Evolutionary conservation across 768 basidiomycete genomes (phyloP), one percentile per base, ranked within the genome.

Genomic region (Termitomyces sp.): DNA sequence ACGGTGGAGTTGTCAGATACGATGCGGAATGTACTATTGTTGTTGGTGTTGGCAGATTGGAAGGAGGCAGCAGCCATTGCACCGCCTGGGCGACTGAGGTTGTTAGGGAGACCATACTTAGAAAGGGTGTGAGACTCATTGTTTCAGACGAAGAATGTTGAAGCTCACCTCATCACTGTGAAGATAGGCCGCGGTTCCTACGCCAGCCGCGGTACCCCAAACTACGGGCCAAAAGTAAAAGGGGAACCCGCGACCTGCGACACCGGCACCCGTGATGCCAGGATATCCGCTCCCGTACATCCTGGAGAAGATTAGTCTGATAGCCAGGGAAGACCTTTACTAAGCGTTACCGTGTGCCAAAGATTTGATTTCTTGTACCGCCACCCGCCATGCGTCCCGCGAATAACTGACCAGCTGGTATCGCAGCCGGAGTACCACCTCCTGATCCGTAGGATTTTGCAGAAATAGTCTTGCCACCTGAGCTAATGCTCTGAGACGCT

Each of bases 271-370:
- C 3, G 63, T 24, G 14, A 74, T 26, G 1, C 81, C 80, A 36
- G 85, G 85, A 63, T 87, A 87, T 3, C 86, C 86, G 60, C 83
- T 86, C 6, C 85, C 86, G 59, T 86, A 87, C 3, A 65, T 58
- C 32, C 84, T 86, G 55, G 2, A 5, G 5, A 13, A 44, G 14
- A 11, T 62, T 35, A 61, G 33, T 6, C 35, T 24, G 13, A 18
- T 46, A 1, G 22, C 5, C 1, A 10, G 4, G 1, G 30, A 10
- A 30, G 8, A n/a, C 26, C 10, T 20, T 45, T 33, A 13, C 30
- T 8, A 0, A 54, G 66, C 69, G 30, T 20, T 50, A 78, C 79
- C 63, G 68, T 20, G 68, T 68, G 3, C 79, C 79, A 38, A 56
- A 78, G 10, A 80, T 52, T 40, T 77, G 65, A 24, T 44, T 51